phyloP scores from a whole-genome alignment of 169 alveolate species.

The Cyclospora cayetanensis region DNA sequence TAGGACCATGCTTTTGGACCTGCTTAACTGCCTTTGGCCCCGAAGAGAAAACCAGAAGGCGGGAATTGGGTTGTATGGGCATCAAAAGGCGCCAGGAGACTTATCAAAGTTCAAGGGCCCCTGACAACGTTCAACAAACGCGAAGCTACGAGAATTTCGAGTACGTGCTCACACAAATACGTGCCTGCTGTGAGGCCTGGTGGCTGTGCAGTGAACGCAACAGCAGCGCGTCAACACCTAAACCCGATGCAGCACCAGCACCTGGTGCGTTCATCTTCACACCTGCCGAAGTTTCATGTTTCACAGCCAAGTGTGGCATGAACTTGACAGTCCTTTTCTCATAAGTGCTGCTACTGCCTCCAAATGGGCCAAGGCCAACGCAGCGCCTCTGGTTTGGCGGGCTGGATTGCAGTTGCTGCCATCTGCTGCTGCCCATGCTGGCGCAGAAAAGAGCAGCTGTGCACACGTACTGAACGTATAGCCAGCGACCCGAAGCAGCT shows the following conservation, averaged over 20 bases:
- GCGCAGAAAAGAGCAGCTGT: conserved; percentile 45
- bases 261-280: too few species aligned
- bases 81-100: too few species aligned
- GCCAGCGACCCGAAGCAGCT: background rate
- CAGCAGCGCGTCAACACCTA: conserved; percentile 36
- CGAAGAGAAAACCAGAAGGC: background rate
- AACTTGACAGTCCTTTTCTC: too few species aligned
- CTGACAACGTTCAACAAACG: too few species aligned
- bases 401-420: conserved; percentile 43
- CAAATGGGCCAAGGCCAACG: background rate
- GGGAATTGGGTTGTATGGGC: background rate
- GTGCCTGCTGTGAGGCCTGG: background rate
- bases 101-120: too few species aligned
- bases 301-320: conserved; percentile 30
- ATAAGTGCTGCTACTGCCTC: too few species aligned
- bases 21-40: background rate
- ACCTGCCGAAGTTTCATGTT: conserved; percentile 16
- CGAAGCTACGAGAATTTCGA: too few species aligned
- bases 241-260: background rate
- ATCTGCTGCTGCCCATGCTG: conserved; percentile 61
- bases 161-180: too few species aligned
- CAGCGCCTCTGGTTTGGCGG: too few species aligned
- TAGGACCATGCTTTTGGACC: background rate
- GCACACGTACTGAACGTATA: conserved; percentile 14
- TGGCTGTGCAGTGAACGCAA: conserved; percentile 55